A percentile compares a stretch with the other conserved stretches of the same genome.
Conservation (phyloP, 2,329 filamentous ascomycete species). For the Arthrobotrys sphaeroides region DNA sequence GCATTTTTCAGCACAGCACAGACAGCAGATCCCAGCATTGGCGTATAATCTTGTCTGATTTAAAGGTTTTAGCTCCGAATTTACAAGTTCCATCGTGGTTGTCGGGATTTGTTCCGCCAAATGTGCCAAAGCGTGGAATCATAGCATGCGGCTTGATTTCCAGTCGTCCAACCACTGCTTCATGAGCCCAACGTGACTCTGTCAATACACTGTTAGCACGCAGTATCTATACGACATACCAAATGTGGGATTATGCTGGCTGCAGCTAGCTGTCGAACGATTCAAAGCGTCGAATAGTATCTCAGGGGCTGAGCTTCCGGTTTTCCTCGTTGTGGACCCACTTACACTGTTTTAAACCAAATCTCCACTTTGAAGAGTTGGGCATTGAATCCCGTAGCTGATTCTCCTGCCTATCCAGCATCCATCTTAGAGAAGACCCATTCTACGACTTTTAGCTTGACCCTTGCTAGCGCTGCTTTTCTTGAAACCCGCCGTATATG, state of each 20-base stretch:
- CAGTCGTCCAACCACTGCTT: not conserved
- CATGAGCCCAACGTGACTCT: too few relatives aligned
- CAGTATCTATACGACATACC: too few relatives aligned
- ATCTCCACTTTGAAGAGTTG: not conserved
- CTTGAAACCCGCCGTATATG: not conserved
- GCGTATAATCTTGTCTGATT: slow-evolving; percentile 21
- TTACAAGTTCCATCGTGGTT: slow-evolving; percentile 51
- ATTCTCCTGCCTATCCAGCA: not conserved
- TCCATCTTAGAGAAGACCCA: not conserved
- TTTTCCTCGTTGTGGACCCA: not conserved
- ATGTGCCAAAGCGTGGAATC: slow-evolving; percentile 28
- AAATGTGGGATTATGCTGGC: not conserved
- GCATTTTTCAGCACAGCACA: slow-evolving; percentile 29
- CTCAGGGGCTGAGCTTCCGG: not conserved
- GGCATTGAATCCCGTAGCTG: not conserved
- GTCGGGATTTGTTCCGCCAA: slow-evolving; percentile 47
- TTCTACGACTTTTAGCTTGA: not conserved
- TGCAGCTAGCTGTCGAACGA: not conserved
- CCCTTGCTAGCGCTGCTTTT: not conserved
- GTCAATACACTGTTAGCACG: too few relatives aligned
- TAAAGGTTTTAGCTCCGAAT: slow-evolving; percentile 10
- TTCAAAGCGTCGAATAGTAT: not conserved
- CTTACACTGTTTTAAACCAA: slow-evolving; percentile 11
- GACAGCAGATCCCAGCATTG: slow-evolving; percentile 18
- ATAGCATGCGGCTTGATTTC: not conserved